Base-by-base conservation (phyloP, 495 filamentous ascomycete species). In the Neurospora sp. region DNA sequence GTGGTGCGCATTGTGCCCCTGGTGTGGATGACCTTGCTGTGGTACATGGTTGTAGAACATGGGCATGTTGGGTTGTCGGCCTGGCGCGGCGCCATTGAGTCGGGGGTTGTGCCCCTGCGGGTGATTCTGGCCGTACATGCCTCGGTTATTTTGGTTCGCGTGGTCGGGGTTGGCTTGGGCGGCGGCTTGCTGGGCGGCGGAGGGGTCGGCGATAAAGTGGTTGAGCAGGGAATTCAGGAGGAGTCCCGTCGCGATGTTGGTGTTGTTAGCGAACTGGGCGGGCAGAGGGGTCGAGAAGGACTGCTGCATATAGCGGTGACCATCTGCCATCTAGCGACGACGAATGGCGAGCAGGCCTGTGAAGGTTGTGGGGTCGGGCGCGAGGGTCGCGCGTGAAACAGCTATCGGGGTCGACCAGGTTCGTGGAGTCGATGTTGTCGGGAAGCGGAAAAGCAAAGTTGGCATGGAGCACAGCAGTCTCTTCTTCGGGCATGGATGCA, bases 101-200 rank as follows among this genome's bases (percentile, higher is more conserved):
- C 88, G 87, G 76, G 90, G 87, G 86, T 94, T 92, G 81, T 95
- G 93, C 75, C 88, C 89, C 81, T 90, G 89, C 79, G 94, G 91
- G 76, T 94, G 93, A 45, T 86, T 86, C 77, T 94, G 92, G 74
- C 87, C 89, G 84, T 91, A 97, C 94, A 97, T 97, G 76, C 85
- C 79, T 88, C 71, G 93, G 84, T 71, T 88, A 88, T 79, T 92
- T 87, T 73, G 88, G 87, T 71, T 88, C 88, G 70, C 90, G 88
- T 76, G 91, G 89, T 74, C 90, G 88, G 61, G 90, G 90, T 65
- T 65, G 53, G 53, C 27, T 65, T 89, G 91, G 80, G 92, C 86
- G 85, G 83, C 81, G 78, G 77, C 73, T 65, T 35, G 53, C 53
- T 65, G 53, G 27, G 53, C 53, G 27, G 53, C 27, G 53, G 77